Evolutionary conservation across 805 yeast species (phyloP), one percentile per base, ranked within the genome.

Genomic region (Kluyveromyces nonfermentans): DNA sequence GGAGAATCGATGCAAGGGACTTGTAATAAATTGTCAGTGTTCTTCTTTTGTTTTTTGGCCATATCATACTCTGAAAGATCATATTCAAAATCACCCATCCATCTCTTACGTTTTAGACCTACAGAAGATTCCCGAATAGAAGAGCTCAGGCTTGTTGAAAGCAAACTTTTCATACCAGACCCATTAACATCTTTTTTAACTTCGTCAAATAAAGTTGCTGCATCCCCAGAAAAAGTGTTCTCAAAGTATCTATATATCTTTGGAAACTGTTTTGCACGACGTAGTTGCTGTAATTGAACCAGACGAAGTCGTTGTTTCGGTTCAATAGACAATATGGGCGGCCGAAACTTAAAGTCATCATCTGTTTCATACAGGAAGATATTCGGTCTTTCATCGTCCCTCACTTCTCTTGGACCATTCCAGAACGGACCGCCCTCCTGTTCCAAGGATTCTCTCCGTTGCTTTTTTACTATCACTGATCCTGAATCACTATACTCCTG

Each of bases 41-140:
- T 41, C 18, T 22, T 36, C 32, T 35, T 41, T 14, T 47, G 43
- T 25, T 40, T 44, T 32, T 50, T 50, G 14, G 44, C 38, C 31
- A 46, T 49, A 28, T 54, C 55, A 36, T 52, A 54, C 33, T 54
- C 59, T 8, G 60, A 46, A 4, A 54, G 39, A 43, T 59, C 62
- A 37, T 60, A 62, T 39, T 58, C 60, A 32, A 59, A 54, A 33
- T 55, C 52, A 2, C 50, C 63, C 2, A 59, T 53, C 65, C 65
- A 61, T 20, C 46, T 49, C 34, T 38, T 38, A 4, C 34, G 12
- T 15, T 38, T 38, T n/a, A 33, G 34, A 18, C 35, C 35, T 16
- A 9, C 20, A 18, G 35, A 15, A 16, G 7, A 16, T 18, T 33
- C 35, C 5, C 19, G 16, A 35, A 17, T 15, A 22, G 22, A 16